Percentiles rank a stretch among this genome's conserved stretches.
These are phyloP conservation scores for Nakaseomyces bracarensis DNA, from an alignment of 1,139 yeast genomes.

Conservation along the genomic window DNA sequence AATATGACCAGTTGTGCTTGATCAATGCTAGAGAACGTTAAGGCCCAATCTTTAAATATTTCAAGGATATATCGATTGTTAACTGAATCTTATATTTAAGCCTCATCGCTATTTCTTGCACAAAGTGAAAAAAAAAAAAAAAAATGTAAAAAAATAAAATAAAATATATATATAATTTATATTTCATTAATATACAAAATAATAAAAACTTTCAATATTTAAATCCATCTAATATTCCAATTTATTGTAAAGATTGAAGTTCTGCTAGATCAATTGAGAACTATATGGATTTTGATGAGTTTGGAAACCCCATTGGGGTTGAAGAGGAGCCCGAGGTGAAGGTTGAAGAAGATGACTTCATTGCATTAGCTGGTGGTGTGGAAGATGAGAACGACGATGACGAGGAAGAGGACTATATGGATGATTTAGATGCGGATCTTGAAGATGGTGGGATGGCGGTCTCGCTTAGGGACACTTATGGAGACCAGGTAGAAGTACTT, in stretches of 20 bases:
- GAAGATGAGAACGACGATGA: constrained; percentile 2
- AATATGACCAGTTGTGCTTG: too few relatives aligned
- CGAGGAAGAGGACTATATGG: constrained; percentile 11
- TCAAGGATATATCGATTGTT: too few relatives aligned
- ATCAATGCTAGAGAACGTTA: too few relatives aligned
- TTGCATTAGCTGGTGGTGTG: too few relatives aligned
- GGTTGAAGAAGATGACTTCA: constrained; percentile 23
- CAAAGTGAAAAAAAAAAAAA: background rate
- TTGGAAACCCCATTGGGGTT: constrained; percentile 42
- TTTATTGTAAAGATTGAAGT: background rate
- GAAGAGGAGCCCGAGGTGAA: constrained; percentile 39
- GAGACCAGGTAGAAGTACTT: constrained; percentile 56
- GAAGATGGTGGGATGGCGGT: constrained; percentile 21
- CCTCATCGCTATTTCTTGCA: constrained; percentile 2
- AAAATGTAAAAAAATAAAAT: too few relatives aligned
- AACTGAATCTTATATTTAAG: background rate
- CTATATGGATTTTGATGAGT: constrained; percentile 46
- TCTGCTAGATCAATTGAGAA: background rate
- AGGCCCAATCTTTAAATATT: too few relatives aligned
- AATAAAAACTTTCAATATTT: too few relatives aligned
- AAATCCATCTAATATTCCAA: too few relatives aligned
- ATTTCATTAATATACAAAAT: too few relatives aligned
- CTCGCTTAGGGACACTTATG: constrained; percentile 34
- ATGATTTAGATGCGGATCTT: constrained; percentile 4
- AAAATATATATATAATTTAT: too few relatives aligned